Conservation (phyloP, 1,284 basidiomycete genomes). For the Albatrellus sp. region DNA sequence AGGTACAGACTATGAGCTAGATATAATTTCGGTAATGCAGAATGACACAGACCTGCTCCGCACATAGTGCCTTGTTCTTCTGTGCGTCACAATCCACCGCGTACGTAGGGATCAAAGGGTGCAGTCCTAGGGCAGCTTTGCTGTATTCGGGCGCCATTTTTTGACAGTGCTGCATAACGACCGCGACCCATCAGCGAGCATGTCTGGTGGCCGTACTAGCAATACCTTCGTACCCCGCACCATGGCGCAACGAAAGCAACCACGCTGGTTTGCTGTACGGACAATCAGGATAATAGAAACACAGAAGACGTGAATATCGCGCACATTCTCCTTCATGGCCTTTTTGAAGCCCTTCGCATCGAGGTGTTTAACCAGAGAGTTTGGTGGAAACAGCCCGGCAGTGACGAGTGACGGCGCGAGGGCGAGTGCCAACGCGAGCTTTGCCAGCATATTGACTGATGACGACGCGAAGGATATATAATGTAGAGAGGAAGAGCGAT, state of each 20-base stretch:
- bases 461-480: not conserved
- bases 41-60: slow-evolving; percentile 46
- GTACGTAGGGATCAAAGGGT: slow-evolving; percentile 80
- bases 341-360: slow-evolving; percentile 64
- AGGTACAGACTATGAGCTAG: not conserved
- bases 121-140: slow-evolving; percentile 68
- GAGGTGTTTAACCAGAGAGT: slow-evolving; percentile 63
- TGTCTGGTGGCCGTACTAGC: not conserved
- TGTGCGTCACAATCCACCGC: slow-evolving; percentile 87
- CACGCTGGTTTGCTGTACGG: slow-evolving; percentile 50
- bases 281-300: not conserved
- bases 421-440: slow-evolving; percentile 19
- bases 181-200: too few species aligned
- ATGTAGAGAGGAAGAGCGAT: not conserved
- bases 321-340: slow-evolving; percentile 66
- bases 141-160: slow-evolving; percentile 76
- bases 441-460: slow-evolving; percentile 17
- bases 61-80: slow-evolving; percentile 72
- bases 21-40: too few species aligned
- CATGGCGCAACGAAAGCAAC: slow-evolving; percentile 88
- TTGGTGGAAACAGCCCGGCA: slow-evolving; percentile 64
- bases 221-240: slow-evolving; percentile 56
- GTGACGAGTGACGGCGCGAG: slow-evolving; percentile 41
- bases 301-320: slow-evolving; percentile 16
- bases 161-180: slow-evolving; percentile 65